phyloP scores from a whole-genome alignment of 2,329 filamentous ascomycete species.

The Trichoderma aggressivum region DNA sequence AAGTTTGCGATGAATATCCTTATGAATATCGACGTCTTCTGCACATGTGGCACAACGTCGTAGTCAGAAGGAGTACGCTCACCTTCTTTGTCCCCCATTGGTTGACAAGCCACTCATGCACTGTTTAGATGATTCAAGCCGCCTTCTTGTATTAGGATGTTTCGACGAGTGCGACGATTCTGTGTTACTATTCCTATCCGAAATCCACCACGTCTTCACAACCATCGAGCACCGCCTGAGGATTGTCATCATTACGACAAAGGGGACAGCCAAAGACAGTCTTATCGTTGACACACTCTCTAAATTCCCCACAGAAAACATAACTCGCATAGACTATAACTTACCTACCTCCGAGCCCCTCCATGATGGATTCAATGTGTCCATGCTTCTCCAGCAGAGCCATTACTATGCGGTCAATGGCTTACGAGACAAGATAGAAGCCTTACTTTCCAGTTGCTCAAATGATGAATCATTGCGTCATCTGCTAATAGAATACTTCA shows the following conservation, averaged over 20 bases:
- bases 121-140: neutral
- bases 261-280: neutral
- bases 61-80: neutral
- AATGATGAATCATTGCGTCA: neutral
- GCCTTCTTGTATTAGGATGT: neutral
- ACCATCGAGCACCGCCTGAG: neutral
- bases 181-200: neutral
- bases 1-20: neutral
- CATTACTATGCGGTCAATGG: neutral
- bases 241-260: neutral
- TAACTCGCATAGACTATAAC: neutral
- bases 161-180: neutral
- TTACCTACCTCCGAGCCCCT: neutral
- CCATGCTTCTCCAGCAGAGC: neutral
- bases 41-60: neutral
- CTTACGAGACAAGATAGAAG: neutral
- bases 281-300: neutral
- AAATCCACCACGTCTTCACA: neutral
- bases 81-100: neutral
- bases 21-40: neutral
- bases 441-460: neutral
- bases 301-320: neutral
- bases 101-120: neutral
- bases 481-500: neutral
- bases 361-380: neutral